phyloP scores from a whole-genome alignment of 352 stramenopile genomes.

The Aphanomyces astaci region DNA sequence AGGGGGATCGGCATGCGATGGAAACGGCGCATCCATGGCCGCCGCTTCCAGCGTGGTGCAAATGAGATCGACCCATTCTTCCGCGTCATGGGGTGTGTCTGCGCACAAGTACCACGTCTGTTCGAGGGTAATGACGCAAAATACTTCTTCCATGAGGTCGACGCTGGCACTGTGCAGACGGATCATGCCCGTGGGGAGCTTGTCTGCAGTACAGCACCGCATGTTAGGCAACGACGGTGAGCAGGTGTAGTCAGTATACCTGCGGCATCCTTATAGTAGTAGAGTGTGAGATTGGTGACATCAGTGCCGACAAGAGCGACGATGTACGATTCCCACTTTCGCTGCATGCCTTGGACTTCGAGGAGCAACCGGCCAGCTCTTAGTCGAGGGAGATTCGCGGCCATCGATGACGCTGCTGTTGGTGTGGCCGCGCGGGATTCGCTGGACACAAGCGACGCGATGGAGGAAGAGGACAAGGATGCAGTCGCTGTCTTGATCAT shows the following conservation, averaged over 20 bases:
- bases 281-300: slow-evolving; percentile 48
- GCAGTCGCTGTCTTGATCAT: background rate
- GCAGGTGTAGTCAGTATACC: background rate
- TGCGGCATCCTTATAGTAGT: slow-evolving; percentile 48
- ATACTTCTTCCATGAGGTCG: slow-evolving; percentile 61
- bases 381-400: slow-evolving; percentile 20
- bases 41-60: slow-evolving; percentile 48
- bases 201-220: slow-evolving; percentile 24
- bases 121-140: slow-evolving; percentile 68
- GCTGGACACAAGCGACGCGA: background rate
- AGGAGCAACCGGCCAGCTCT: slow-evolving; percentile 49
- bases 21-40: slow-evolving; percentile 25
- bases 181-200: slow-evolving; percentile 41
- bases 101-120: slow-evolving; percentile 78
- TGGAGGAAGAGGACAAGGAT: background rate
- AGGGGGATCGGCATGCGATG: background rate
- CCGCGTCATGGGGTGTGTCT: slow-evolving; percentile 42
- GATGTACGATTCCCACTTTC: slow-evolving; percentile 57
- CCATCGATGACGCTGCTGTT: background rate
- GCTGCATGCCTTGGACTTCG: slow-evolving; percentile 37
- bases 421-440: too few relatives aligned
- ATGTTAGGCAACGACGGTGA: too few relatives aligned
- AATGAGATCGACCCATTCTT: slow-evolving; percentile 56
- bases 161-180: slow-evolving; percentile 54
- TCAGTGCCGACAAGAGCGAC: slow-evolving; percentile 52